Evolutionary conservation across 768 basidiomycete genomes (phyloP), one percentile per base, ranked within the genome.

Genomic region (Leccinum obscurum): DNA sequence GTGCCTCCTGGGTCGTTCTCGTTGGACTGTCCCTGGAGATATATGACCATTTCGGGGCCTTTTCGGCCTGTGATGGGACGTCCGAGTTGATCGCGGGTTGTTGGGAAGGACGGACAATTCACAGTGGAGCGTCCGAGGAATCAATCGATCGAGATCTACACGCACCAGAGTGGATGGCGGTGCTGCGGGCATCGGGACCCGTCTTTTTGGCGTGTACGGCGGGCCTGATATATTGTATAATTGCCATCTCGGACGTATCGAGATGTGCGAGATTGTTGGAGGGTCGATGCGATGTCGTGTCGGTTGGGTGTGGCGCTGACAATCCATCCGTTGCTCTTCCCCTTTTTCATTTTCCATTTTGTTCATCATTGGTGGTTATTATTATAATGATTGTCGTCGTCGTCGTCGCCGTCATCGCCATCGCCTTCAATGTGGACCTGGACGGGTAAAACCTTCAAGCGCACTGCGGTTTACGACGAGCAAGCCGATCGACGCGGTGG

Each of bases 381-480:
- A 44, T 44, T 10, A 44, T 44, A 44, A 44, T 44, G 26, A 7
- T 28, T 48, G 14, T 35, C 34, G 20, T n/a, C n/a, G 14, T 35
- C 34, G 20, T n/a, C n/a, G 24, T 51, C 13, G 20, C 30, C 26
- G 28, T 51, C 28, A 28, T 51, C 50, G 26, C 28, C 50, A 22
- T 22, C 11, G 50, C 7, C 0, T n/a, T 34, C 30, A 30, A 30
- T n/a, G n/a, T 37, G 46, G 24, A 39, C 37, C 41, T 22, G 14
- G 44, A 44, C 44, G n/a, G 44, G 5, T 10, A 4, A n/a, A 8
- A 7, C 8, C 4, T 52, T 3, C 9, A 32, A 66, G 78, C 41
- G 68, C 70, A 24, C 62, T 80, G 22, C 72, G 70, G 39, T 80
- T 80, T 51, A 62, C 66, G 50, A 69, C 71, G 57, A 49, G 60